These are phyloP conservation scores for Ramaria rubella DNA, from an alignment of 768 basidiomycete genomes.

Conservation along the genomic window DNA sequence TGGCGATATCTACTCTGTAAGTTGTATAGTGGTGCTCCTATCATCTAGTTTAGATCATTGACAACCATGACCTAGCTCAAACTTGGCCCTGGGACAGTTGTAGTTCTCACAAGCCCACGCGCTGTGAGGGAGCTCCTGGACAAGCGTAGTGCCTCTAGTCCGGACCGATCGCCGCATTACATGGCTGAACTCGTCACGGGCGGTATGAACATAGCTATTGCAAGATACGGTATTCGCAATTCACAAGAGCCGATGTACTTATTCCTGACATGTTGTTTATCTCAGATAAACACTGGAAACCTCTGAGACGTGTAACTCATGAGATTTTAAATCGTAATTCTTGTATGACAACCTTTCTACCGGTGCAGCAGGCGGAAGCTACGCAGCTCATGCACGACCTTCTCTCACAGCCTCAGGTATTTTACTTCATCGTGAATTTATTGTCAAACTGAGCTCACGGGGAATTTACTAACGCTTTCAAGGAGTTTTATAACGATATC, in stretches of 20 bases:
- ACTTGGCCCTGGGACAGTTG: slow-evolving; percentile 17
- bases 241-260: slow-evolving; percentile 12
- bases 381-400: slow-evolving; percentile 26
- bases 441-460: background rate
- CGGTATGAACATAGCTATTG: slow-evolving; percentile 14
- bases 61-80: slow-evolving; percentile 17
- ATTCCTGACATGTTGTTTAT: background rate
- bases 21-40: slow-evolving; percentile 7
- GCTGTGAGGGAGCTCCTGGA: slow-evolving; percentile 26
- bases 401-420: slow-evolving; percentile 22
- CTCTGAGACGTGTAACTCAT: background rate
- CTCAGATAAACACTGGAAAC: background rate
- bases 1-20: slow-evolving; percentile 23
- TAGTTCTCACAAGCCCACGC: slow-evolving; percentile 19
- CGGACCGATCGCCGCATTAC: slow-evolving; percentile 21
- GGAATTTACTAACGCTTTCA: background rate
- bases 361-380: slow-evolving; percentile 26
- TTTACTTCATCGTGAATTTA: background rate
- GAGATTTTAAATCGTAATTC: slow-evolving; percentile 18
- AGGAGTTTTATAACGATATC: slow-evolving; percentile 28
- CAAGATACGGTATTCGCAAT: slow-evolving; percentile 12
- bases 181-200: slow-evolving; percentile 17
- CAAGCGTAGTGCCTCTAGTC: slow-evolving; percentile 18
- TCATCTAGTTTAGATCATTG: slow-evolving; percentile 12
- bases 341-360: slow-evolving; percentile 15